Percentiles rank a stretch among this genome's conserved stretches.
Evolutionary conservation across 1,284 basidiomycete genomes (phyloP).

Genomic region (Fistulinella staudtii): DNA sequence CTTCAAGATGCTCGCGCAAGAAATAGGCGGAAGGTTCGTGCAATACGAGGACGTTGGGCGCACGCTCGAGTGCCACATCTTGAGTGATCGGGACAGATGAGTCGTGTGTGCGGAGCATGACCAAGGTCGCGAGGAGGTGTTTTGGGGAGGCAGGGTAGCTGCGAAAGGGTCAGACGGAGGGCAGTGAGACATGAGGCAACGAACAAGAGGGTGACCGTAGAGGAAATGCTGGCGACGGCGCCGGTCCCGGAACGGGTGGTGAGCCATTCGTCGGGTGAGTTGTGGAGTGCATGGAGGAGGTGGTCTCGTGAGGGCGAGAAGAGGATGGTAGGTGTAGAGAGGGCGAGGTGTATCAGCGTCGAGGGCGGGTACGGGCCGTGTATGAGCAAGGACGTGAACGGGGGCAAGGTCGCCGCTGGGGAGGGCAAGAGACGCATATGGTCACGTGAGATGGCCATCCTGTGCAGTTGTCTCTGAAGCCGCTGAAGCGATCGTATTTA

Average conservation of each 20-base stretch:
- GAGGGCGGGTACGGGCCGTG: conserved; percentile 52
- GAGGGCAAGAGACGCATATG: conserved; percentile 23
- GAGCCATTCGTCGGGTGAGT: conserved; percentile 62
- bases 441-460: too few species aligned
- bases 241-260: conserved; percentile 44
- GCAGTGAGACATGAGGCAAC: conserved; percentile 29
- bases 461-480: too few species aligned
- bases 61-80: conserved; percentile 41
- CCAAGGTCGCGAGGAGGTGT: too few species aligned
- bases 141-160: conserved; percentile 58
- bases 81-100: conserved; percentile 19
- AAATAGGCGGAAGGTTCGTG: conserved; percentile 65
- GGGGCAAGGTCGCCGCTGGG: conserved; percentile 43
- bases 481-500: too few species aligned
- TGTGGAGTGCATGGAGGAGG: conserved; percentile 44
- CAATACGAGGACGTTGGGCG: conserved; percentile 56
- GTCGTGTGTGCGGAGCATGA: too few species aligned
- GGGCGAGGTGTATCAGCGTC: conserved; percentile 52
- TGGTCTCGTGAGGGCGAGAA: conserved; percentile 47
- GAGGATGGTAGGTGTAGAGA: conserved; percentile 50
- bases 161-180: conserved; percentile 6
- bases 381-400: conserved; percentile 47
- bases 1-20: conserved; percentile 28
- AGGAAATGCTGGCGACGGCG: conserved; percentile 36
- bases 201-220: conserved; percentile 53